Conservation (phyloP, 306 rosid species). For the Acacia confusa region DNA sequence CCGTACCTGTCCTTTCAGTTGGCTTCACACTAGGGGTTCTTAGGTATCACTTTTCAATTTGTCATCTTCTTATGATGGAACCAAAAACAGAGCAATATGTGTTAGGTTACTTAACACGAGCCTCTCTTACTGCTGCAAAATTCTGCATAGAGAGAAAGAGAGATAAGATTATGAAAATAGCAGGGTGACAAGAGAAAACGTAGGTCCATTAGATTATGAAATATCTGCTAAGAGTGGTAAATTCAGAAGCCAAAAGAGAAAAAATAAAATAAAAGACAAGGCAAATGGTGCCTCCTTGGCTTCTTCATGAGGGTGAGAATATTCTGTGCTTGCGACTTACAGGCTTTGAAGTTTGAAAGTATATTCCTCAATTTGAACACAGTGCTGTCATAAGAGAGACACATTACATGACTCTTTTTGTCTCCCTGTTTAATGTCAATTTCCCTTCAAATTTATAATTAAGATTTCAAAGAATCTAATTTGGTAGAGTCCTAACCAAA, state of each 20-base stretch:
- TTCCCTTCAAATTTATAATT: not conserved
- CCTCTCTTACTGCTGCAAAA: not conserved
- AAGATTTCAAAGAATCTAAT: not conserved
- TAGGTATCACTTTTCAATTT: not conserved
- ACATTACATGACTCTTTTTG: not conserved
- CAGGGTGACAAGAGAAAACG: not conserved
- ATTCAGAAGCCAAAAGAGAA: conserved; percentile 20
- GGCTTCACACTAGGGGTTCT: not conserved
- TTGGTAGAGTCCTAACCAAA: not conserved
- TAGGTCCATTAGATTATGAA: not conserved
- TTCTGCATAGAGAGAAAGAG: not conserved
- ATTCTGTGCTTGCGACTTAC: not conserved
- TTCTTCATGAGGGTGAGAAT: conserved; percentile 34
- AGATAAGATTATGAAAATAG: not conserved
- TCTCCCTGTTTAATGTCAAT: not conserved
- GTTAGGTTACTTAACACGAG: not conserved
- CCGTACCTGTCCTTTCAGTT: not conserved
- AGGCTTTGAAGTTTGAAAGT: not conserved
- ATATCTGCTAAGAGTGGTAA: not conserved
- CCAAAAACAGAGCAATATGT: not conserved
- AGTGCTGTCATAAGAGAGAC: not conserved
- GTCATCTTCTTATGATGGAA: not conserved
- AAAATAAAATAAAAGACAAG: not conserved
- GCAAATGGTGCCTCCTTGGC: conserved; percentile 1
- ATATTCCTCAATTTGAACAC: not conserved